A percentile compares a stretch with the other conserved stretches of the same genome.
phyloP scores from a whole-genome alignment of 2,329 filamentous ascomycete species.

The Pseudopithomyces chartarum region DNA sequence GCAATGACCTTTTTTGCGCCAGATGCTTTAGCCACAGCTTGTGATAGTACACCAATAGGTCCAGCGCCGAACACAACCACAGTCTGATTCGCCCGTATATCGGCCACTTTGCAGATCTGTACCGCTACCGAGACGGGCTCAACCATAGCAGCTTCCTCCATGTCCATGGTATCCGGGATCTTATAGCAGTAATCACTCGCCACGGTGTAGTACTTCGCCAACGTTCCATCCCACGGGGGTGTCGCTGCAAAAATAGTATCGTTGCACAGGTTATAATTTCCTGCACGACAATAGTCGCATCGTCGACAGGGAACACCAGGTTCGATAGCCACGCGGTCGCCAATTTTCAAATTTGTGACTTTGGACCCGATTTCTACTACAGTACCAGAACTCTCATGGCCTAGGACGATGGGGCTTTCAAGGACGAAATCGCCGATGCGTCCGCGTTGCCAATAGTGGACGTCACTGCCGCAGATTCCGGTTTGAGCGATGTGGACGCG shows the following conservation, averaged over 20 bases:
- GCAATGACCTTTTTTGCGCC: slow-evolving; percentile 24
- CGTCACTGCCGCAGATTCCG: slow-evolving; percentile 76
- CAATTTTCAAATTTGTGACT: slow-evolving; percentile 27
- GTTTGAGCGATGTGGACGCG: slow-evolving; percentile 79
- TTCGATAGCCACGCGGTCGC: slow-evolving; percentile 32
- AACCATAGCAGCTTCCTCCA: slow-evolving; percentile 32
- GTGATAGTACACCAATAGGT: slow-evolving; percentile 29
- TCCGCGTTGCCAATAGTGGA: slow-evolving; percentile 30
- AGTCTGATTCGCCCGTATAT: slow-evolving; percentile 16
- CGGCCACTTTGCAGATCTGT: slow-evolving; percentile 24
- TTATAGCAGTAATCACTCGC: slow-evolving; percentile 32
- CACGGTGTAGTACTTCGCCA: slow-evolving; percentile 29
- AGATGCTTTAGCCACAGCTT: slow-evolving; percentile 26
- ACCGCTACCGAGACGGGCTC: slow-evolving; percentile 34
- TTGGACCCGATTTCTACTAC: slow-evolving; percentile 25
- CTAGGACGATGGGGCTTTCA: slow-evolving; percentile 29
- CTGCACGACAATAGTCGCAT: slow-evolving; percentile 10
- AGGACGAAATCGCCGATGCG: slow-evolving; percentile 30
- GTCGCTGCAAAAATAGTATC: slow-evolving; percentile 30
- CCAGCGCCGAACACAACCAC: slow-evolving; percentile 27
- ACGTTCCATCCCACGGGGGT: slow-evolving; percentile 31
- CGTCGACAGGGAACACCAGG: slow-evolving; percentile 1
- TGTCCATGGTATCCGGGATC: slow-evolving; percentile 26
- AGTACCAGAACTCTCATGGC: slow-evolving; percentile 34
- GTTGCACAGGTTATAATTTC: slow-evolving; percentile 30